Evolutionary conservation across 257 asterid genomes (phyloP).

Genomic region (Mentha longifolia): DNA sequence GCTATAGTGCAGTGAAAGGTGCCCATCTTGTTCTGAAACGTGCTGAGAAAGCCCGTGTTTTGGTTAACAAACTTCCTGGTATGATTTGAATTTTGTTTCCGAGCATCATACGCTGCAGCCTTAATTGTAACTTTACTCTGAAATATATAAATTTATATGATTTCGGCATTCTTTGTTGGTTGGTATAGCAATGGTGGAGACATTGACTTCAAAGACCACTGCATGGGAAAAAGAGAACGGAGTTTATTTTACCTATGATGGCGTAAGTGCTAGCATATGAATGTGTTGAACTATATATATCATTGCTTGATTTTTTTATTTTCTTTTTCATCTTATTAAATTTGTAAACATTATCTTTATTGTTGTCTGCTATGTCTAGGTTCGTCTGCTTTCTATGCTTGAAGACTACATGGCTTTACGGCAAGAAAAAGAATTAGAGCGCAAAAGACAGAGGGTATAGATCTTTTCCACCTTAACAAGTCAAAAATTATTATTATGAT

Average conservation of each 20-base stretch:
- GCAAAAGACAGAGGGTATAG: conserved; percentile 84
- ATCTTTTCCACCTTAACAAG: conserved; percentile 2
- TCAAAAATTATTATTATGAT: conserved; percentile 11
- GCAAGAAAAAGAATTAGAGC: conserved; percentile 88
- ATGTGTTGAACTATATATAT: background rate
- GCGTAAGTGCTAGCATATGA: conserved; percentile 54
- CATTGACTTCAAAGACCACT: conserved; percentile 72
- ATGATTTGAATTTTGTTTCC: conserved; percentile 29
- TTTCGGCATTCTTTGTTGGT: conserved; percentile 17
- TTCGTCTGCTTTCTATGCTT: conserved; percentile 85
- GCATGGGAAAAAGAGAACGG: conserved; percentile 96
- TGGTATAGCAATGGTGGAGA: conserved; percentile 83
- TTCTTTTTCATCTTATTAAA: background rate
- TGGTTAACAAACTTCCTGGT: conserved; percentile 96
- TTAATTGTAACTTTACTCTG: background rate
- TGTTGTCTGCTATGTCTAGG: conserved; percentile 47
- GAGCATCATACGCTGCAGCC: conserved; percentile 3
- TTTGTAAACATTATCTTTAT: background rate
- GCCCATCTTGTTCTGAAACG: conserved; percentile 96
- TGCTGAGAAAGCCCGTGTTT: conserved; percentile 95
- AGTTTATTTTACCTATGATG: conserved; percentile 77
- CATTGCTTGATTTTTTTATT: background rate
- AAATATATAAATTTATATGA: conserved; percentile 6
- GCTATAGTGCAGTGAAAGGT: conserved; percentile 96
- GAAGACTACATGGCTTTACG: conserved; percentile 71